Evolutionary conservation across 2,329 filamentous ascomycete species (phyloP).

Genomic region (Microcera coccophila): DNA sequence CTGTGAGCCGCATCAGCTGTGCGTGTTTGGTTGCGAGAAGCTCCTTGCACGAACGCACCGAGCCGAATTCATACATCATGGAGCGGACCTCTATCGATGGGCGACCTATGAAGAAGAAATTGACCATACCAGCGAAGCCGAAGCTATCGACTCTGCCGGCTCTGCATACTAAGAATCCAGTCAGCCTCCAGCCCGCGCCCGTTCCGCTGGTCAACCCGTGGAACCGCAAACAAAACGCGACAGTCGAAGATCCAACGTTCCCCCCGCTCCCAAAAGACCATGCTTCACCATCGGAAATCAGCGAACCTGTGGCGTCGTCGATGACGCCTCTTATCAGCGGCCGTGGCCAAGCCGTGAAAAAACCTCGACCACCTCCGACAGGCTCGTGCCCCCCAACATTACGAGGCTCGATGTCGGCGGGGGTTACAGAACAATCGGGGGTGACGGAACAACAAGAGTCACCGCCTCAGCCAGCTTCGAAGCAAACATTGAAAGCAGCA

Average conservation of each 20-base stretch:
- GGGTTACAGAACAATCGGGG: too few relatives aligned
- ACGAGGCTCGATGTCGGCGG: constrained; percentile 5
- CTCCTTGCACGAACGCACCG: too few relatives aligned
- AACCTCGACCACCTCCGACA: constrained; percentile 14
- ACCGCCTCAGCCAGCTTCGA: too few relatives aligned
- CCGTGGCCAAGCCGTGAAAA: constrained; percentile 1
- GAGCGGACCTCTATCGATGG: not conserved
- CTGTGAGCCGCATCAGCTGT: not conserved
- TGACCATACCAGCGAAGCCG: too few relatives aligned
- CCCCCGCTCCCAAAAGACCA: constrained; percentile 18
- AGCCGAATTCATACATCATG: not conserved
- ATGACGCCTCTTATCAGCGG: not conserved
- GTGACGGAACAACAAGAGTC: too few relatives aligned
- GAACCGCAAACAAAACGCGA: constrained; percentile 9
- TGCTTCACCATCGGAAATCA: not conserved
- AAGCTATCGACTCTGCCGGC: not conserved
- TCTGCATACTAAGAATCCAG: not conserved
- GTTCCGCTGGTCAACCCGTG: constrained; percentile 34
- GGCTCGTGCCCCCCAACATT: constrained; percentile 8
- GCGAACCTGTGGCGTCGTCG: not conserved
- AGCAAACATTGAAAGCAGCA: constrained; percentile 25
- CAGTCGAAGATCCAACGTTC: constrained; percentile 12
- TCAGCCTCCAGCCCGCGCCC: constrained; percentile 31
- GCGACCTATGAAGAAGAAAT: not conserved
- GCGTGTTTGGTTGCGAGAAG: not conserved